These are phyloP conservation scores for Cinnamomum micranthum DNA, from an alignment of 164 flowering plant genomes.

Conservation along the genomic window DNA sequence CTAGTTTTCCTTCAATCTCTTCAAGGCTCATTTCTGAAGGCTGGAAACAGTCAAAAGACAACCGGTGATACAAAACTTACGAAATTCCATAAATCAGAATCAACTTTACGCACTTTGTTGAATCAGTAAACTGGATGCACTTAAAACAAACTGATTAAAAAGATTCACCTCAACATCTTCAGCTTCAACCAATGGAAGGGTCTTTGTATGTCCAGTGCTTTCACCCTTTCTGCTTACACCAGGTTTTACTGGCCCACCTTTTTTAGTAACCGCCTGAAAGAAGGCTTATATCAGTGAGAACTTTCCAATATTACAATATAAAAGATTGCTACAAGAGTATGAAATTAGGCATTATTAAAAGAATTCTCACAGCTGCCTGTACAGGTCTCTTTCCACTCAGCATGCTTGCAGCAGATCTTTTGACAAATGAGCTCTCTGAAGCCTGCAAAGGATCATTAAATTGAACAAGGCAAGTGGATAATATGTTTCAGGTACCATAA, in stretches of 20 bases:
- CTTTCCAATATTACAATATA: not conserved
- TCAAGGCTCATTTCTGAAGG: slow-evolving; percentile 96
- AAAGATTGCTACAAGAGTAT: not conserved
- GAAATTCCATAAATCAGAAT: not conserved
- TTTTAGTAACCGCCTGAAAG: slow-evolving; percentile 56
- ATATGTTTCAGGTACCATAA: not conserved
- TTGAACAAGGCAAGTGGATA: not conserved
- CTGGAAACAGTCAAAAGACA: slow-evolving; percentile 35
- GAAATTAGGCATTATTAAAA: not conserved
- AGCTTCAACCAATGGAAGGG: slow-evolving; percentile 45
- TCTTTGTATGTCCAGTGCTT: slow-evolving; percentile 47
- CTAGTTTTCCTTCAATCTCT: slow-evolving; percentile 88
- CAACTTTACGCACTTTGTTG: not conserved
- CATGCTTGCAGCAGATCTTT: slow-evolving; percentile 96
- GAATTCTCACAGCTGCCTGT: slow-evolving; percentile 57
- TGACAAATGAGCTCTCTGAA: slow-evolving; percentile 52
- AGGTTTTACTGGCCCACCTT: slow-evolving; percentile 51
- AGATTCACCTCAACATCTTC: slow-evolving; percentile 85
- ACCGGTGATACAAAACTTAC: not conserved
- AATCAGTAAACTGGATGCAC: too few relatives aligned
- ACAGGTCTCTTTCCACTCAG: slow-evolving; percentile 85
- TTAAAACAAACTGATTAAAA: too few relatives aligned
- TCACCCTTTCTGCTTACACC: slow-evolving; percentile 62
- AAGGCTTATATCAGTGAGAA: slow-evolving; percentile 9
- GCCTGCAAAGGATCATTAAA: slow-evolving; percentile 31